phyloP scores from a whole-genome alignment of 2,329 filamentous ascomycete genomes.

The Leptographium wingfieldii region DNA sequence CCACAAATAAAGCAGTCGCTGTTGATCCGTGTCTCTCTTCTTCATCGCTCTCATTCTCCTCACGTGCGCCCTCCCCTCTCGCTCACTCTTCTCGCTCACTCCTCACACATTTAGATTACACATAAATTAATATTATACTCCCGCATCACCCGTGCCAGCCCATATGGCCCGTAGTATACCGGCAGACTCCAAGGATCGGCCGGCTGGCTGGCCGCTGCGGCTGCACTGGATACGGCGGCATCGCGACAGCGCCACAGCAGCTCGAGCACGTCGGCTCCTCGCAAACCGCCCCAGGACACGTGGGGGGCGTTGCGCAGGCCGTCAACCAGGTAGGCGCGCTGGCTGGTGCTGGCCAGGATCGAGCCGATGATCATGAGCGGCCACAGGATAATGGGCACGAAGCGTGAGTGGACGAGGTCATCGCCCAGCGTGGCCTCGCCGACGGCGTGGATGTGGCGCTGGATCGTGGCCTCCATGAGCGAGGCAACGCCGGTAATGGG shows the following conservation, averaged over 20 bases:
- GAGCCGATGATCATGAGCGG: slow-evolving; percentile 12
- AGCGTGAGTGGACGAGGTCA: slow-evolving; percentile 9
- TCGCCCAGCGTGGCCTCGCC: slow-evolving; percentile 8
- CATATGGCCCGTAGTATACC: not conserved
- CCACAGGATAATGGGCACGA: slow-evolving; percentile 11
- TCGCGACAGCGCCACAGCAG: slow-evolving; percentile 1
- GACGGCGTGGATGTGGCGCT: slow-evolving; percentile 8
- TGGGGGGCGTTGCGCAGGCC: slow-evolving; percentile 7
- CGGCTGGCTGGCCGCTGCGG: not conserved
- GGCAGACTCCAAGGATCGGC: not conserved
- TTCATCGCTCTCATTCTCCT: too few species aligned
- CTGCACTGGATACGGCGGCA: not conserved
- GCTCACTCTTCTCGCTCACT: too few species aligned
- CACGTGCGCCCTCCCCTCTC: too few species aligned
- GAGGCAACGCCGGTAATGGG: not conserved
- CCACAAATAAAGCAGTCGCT: too few species aligned
- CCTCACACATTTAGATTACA: not conserved
- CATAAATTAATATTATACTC: not conserved
- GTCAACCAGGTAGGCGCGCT: slow-evolving; percentile 8
- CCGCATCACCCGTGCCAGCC: not conserved
- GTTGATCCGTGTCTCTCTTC: too few species aligned
- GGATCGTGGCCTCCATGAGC: not conserved
- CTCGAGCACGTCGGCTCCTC: slow-evolving; percentile 5
- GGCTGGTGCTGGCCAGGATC: slow-evolving; percentile 1
- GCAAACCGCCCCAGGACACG: slow-evolving; percentile 9